These are phyloP conservation scores for Coniferiporia sulphurascens DNA, from an alignment of 1,284 basidiomycete species.

Conservation along the genomic window DNA sequence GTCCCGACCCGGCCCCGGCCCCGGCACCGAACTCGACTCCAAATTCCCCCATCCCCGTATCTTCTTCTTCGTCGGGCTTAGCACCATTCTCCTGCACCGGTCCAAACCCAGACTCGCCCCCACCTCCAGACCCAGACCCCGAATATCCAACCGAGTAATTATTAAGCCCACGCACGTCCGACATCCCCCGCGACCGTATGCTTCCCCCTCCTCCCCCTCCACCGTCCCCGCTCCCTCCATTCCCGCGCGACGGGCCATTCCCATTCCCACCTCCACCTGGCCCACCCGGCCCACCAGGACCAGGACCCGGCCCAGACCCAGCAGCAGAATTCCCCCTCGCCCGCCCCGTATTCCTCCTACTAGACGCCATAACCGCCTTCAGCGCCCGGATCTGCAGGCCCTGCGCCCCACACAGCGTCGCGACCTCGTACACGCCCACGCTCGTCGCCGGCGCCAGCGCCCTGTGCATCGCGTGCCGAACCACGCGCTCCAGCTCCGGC, in stretches of 20 bases:
- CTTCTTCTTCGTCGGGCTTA: background rate
- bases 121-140: conserved; percentile 4
- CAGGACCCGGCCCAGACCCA: conserved; percentile 30
- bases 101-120: background rate
- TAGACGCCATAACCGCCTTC: conserved; percentile 72
- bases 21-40: background rate
- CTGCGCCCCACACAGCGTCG: conserved; percentile 84
- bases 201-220: conserved; percentile 27
- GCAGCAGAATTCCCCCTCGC: conserved; percentile 47
- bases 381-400: conserved; percentile 83
- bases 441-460: conserved; percentile 79
- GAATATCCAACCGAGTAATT: background rate
- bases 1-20: too few species aligned
- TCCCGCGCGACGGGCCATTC: conserved; percentile 35
- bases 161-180: conserved; percentile 32
- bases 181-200: conserved; percentile 46
- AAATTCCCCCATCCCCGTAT: background rate
- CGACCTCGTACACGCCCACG: conserved; percentile 90
- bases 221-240: conserved; percentile 30
- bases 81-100: background rate
- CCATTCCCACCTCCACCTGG: too few species aligned
- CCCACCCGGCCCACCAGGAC: too few species aligned
- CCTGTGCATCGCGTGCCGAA: conserved; percentile 90
- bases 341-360: conserved; percentile 56
- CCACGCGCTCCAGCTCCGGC: conserved; percentile 70